These are phyloP conservation scores for Fraxinus anomala DNA, from an alignment of 257 asterid genomes.

Conservation along the genomic window DNA sequence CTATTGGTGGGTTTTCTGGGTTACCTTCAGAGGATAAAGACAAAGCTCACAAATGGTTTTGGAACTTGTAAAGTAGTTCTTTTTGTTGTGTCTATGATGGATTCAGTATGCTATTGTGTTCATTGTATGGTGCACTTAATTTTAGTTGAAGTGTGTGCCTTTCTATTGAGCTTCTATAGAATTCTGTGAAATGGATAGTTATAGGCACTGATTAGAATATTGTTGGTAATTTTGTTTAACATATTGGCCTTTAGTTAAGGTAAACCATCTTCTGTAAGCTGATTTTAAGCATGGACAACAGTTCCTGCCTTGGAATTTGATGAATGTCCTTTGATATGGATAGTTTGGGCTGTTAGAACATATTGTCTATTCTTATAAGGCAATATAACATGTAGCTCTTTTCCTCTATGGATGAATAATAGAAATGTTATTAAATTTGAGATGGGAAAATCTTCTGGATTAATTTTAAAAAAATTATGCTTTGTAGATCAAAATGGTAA, in stretches of 20 bases:
- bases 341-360: background rate
- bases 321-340: background rate
- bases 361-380: no score
- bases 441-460: conserved; percentile 20
- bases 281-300: background rate
- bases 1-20: no score
- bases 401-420: background rate
- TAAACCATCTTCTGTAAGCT: background rate
- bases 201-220: background rate
- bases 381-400: background rate
- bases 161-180: no score
- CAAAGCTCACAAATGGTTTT: no score
- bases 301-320: background rate
- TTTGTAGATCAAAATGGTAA: conserved; percentile 55
- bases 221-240: background rate
- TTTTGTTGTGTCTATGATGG: no score
- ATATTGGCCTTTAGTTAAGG: background rate
- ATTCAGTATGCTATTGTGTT: no score
- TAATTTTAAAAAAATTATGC: background rate
- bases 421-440: conserved; percentile 18
- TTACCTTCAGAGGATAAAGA: no score
- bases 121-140: no score
- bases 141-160: no score
- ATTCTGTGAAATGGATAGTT: no score
- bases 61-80: no score